Evolutionary conservation across 2,329 filamentous ascomycete species (phyloP).

Genomic region (Cladosporium halotolerans): DNA sequence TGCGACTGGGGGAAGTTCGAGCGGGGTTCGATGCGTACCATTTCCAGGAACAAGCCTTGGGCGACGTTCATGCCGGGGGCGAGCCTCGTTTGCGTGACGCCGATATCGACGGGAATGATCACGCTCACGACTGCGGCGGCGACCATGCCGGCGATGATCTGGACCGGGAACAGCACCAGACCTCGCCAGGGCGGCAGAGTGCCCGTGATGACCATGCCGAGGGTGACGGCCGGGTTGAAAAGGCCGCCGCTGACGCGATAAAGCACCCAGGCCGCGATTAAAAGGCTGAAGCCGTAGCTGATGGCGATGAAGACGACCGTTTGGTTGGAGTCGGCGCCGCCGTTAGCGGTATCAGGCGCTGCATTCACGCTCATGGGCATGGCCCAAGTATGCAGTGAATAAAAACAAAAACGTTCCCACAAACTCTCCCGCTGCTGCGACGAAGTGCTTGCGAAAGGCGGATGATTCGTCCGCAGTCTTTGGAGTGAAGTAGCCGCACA

Average conservation of each 20-base stretch:
- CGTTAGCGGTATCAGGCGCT: conserved; percentile 16
- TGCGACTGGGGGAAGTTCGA: background rate
- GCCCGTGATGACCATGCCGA: conserved; percentile 26
- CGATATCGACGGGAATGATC: conserved; percentile 33
- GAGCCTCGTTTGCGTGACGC: conserved; percentile 25
- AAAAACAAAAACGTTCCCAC: conserved; percentile 32
- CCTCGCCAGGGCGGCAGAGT: conserved; percentile 23
- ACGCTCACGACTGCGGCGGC: conserved; percentile 26
- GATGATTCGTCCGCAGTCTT: conserved; percentile 5
- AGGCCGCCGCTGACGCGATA: conserved; percentile 27
- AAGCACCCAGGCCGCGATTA: conserved; percentile 27
- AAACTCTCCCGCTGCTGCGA: conserved; percentile 26
- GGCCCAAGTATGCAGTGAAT: conserved; percentile 29
- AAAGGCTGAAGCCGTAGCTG: conserved; percentile 26
- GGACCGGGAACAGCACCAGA: conserved; percentile 23
- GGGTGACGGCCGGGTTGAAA: conserved; percentile 28
- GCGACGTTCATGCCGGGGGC: conserved; percentile 22
- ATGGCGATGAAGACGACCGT: conserved; percentile 27
- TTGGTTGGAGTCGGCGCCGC: conserved; percentile 17
- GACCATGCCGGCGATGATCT: conserved; percentile 26
- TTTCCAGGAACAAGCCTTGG: conserved; percentile 41
- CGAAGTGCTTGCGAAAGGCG: conserved; percentile 19
- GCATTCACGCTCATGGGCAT: conserved; percentile 22
- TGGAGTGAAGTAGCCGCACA: conserved; percentile 11
- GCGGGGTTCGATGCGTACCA: conserved; percentile 25